Evolutionary conservation across 1,284 basidiomycete species (phyloP).

Genomic region (Xanthoconium separans): DNA sequence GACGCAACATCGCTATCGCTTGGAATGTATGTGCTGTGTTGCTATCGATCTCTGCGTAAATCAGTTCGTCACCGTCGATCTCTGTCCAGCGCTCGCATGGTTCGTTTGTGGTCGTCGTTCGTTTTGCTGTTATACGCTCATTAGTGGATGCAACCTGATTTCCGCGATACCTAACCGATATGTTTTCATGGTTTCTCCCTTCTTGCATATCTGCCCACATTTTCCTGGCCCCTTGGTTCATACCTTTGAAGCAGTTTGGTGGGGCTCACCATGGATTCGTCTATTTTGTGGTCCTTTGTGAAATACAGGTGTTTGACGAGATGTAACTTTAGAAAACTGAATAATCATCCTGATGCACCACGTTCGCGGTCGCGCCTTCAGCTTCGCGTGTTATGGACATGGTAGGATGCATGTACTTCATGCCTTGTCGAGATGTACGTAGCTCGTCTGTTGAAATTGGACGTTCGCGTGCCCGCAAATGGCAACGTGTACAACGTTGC

Average conservation of each 20-base stretch:
- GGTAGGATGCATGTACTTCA: no score
- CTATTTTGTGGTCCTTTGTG: constrained; percentile 15
- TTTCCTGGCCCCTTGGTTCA: neutral
- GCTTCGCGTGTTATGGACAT: no score
- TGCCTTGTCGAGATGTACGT: no score
- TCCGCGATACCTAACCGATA: constrained; percentile 21
- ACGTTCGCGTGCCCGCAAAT: no score
- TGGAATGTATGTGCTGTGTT: constrained; percentile 20
- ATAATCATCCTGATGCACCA: constrained; percentile 16
- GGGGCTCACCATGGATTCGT: constrained; percentile 12
- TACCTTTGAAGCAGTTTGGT: constrained; percentile 3
- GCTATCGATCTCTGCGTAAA: constrained; percentile 25
- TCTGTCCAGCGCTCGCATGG: constrained; percentile 14
- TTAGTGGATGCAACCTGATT: constrained; percentile 4
- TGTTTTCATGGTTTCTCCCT: constrained; percentile 9
- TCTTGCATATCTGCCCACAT: constrained; percentile 25
- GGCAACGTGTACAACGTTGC: no score
- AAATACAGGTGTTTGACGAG: constrained; percentile 20
- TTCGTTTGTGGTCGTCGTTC: constrained; percentile 10
- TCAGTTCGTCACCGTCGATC: constrained; percentile 16
- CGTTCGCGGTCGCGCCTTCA: neutral
- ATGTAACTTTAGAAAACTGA: constrained; percentile 29
- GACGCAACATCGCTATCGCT: constrained; percentile 17
- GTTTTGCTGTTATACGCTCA: constrained; percentile 12
- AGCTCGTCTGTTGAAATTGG: no score